These are phyloP conservation scores for Aspergillus persii DNA, from an alignment of 2,329 filamentous ascomycete genomes.

Conservation along the genomic window DNA sequence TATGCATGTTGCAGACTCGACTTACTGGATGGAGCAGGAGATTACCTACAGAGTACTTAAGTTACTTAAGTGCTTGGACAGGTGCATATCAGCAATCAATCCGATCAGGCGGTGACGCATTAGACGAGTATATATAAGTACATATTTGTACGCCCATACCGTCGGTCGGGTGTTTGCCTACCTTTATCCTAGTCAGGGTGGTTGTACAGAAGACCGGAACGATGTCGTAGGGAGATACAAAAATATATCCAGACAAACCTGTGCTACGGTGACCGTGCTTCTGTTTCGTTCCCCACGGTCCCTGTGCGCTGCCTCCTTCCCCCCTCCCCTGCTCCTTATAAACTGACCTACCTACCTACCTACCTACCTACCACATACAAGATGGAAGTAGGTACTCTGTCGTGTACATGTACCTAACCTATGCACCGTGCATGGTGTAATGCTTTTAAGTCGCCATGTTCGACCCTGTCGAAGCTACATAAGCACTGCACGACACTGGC, in stretches of 20 bases:
- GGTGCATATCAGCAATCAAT: constrained; percentile 2
- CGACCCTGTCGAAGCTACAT: background rate
- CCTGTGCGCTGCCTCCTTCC: too few species aligned
- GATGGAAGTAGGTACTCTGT: background rate
- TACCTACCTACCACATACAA: background rate
- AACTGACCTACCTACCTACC: background rate
- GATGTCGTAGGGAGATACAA: background rate
- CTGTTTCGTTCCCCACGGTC: background rate
- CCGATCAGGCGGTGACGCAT: background rate
- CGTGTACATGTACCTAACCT: background rate
- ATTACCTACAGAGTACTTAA: too few species aligned
- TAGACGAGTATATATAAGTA: background rate
- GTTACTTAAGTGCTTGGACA: too few species aligned
- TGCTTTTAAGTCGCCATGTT: background rate
- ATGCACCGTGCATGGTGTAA: background rate
- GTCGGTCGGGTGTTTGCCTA: too few species aligned
- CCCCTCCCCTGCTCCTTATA: too few species aligned
- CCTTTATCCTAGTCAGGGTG: background rate
- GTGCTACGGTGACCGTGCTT: background rate
- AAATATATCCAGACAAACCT: background rate
- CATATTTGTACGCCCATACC: too few species aligned
- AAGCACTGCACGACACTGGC: background rate
- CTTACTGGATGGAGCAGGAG: background rate
- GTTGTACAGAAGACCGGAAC: background rate
- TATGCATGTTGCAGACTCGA: background rate